phyloP scores from a whole-genome alignment of 768 basidiomycete genomes.

The Termitomyces sp. region DNA sequence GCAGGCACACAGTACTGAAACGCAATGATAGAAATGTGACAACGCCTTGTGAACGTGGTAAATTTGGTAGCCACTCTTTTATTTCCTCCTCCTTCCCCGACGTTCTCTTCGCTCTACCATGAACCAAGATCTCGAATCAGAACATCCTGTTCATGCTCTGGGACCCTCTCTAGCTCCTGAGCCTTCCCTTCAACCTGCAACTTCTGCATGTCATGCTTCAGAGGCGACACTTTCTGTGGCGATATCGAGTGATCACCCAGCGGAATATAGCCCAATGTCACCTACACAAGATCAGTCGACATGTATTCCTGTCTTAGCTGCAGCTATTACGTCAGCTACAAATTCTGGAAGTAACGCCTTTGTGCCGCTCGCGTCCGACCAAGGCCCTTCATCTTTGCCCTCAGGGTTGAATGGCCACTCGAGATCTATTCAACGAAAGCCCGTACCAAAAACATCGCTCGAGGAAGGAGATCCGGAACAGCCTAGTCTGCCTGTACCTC shows the following conservation, averaged over 20 bases:
- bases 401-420: not conserved
- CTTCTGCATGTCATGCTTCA: not conserved
- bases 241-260: not conserved
- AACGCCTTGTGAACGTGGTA: not conserved
- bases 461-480: slow-evolving; percentile 2
- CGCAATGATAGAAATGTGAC: not conserved
- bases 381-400: not conserved
- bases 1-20: not conserved
- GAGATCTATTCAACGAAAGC: slow-evolving; percentile 3
- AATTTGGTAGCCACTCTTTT: not conserved
- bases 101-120: slow-evolving; percentile 1
- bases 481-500: slow-evolving; percentile 10
- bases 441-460: slow-evolving; percentile 1
- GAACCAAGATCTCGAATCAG: slow-evolving; percentile 7
- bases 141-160: not conserved
- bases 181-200: not conserved
- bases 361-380: not conserved
- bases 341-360: not conserved
- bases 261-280: not conserved
- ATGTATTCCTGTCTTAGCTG: not conserved
- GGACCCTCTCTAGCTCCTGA: not conserved
- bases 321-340: not conserved
- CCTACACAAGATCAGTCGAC: not conserved
- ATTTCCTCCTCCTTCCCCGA: not conserved
- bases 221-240: not conserved